Evolutionary conservation across 179 eudicot genomes (phyloP), one percentile per base, ranked within the genome.

Genomic region (Spinacia oleracea): DNA sequence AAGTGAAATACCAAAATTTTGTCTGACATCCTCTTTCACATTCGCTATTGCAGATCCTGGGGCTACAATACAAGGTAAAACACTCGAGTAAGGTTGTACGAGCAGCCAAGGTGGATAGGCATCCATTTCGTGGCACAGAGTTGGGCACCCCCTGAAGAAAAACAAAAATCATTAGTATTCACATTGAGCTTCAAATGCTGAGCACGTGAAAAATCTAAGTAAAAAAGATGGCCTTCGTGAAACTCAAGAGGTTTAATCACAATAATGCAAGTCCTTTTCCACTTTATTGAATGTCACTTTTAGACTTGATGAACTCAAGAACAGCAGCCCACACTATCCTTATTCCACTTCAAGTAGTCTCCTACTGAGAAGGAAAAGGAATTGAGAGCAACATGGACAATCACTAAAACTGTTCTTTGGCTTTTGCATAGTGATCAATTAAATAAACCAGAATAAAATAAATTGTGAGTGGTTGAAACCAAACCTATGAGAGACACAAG

Each of bases 51-150:
- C 71, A 80, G 96, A 89, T 72, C 98, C 99, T 18, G 99, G 99
- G 72, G 98, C 91, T 70, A 84, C 81, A 34, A 96, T 77, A 46
- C 90, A 78, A 75, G 99, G 99, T 55, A 96, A 86, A 71, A 83
- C 80, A 15, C 51, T 83, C 14, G 98, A 85, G 83, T 90, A 96
- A 23, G 98, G 97, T 84, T 93, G 99, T 31, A 90, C 84, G 31
- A 86, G 86, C 77, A 96, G 87, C 99, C 99, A 96, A 45, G 85
- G 68, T 35, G 99, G 99, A 83, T 93, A 96, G 14, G 90, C 84
- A 40, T 96, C 99, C 68, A 38, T 80, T 77, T 58, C 93, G 86
- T 35, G 93, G 93, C 70, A 94, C 81, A 51, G 92, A 88, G 55
- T 85, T 59, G 15, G 97, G 97, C 53, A 96, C 91, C 77, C 98